Evolutionary conservation across 2,329 filamentous ascomycete species (phyloP).

Genomic region (Monosporascus sp.): DNA sequence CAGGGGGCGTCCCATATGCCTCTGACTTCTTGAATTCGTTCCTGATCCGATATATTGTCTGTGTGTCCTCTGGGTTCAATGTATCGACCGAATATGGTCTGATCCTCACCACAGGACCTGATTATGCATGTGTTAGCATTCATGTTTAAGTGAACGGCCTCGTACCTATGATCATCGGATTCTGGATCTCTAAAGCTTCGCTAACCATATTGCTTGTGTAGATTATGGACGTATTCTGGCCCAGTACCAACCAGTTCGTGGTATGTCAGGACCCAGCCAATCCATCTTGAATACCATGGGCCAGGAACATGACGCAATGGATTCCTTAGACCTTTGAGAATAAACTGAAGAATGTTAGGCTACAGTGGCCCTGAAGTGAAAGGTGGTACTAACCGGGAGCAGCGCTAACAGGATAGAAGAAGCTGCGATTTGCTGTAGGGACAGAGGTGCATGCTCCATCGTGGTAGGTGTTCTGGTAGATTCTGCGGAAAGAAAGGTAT

Average conservation of each 20-base stretch:
- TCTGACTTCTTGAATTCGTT: slow-evolving; percentile 22
- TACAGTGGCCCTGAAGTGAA: not conserved
- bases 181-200: not conserved
- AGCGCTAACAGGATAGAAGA: not conserved
- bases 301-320: slow-evolving; percentile 10
- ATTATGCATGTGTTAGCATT: not conserved
- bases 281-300: slow-evolving; percentile 23
- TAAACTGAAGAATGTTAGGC: not conserved
- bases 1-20: slow-evolving; percentile 16
- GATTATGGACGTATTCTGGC: slow-evolving; percentile 16
- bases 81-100: slow-evolving; percentile 21
- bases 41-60: slow-evolving; percentile 25
- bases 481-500: not conserved
- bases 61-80: slow-evolving; percentile 14
- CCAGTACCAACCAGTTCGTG: slow-evolving; percentile 7
- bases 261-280: slow-evolving; percentile 9
- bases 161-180: not conserved
- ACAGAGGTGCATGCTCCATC: not conserved
- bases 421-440: not conserved
- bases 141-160: not conserved
- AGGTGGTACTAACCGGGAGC: not conserved
- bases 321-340: not conserved
- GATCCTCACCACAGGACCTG: slow-evolving; percentile 24
- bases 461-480: not conserved
- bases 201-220: slow-evolving; percentile 22